Conservation (phyloP, 371 early-diverging fungal genomes). For the Basidiobolus meristosporus region DNA sequence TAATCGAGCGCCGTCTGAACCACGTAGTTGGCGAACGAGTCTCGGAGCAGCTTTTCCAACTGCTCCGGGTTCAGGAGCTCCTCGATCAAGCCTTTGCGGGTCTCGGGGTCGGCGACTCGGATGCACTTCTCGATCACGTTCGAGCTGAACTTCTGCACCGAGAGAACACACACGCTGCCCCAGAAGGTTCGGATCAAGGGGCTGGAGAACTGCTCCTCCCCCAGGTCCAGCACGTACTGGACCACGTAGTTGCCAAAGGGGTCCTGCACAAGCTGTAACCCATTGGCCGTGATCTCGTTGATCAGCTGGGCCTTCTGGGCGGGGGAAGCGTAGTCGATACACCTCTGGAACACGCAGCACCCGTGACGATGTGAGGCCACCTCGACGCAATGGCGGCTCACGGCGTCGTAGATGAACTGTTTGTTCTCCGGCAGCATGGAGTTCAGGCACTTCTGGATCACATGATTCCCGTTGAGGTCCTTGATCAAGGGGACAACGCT, state of each 20-base stretch:
- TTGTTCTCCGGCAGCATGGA: constrained; percentile 45
- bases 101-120: constrained; percentile 47
- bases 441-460: constrained; percentile 90
- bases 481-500: constrained; percentile 75
- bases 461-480: constrained; percentile 96
- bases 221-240: constrained; percentile 83
- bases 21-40: constrained; percentile 86
- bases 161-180: constrained; percentile 53
- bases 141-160: constrained; percentile 80
- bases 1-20: no score
- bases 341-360: constrained; percentile 92
- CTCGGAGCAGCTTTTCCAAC: constrained; percentile 58
- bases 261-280: constrained; percentile 25
- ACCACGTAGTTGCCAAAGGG: constrained; percentile 98
- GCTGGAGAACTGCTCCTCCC: constrained; percentile 40
- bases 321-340: constrained; percentile 70
- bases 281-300: constrained; percentile 29
- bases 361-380: constrained; percentile 93
- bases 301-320: constrained; percentile 61
- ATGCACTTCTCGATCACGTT: constrained; percentile 92
- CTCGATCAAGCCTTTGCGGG: constrained; percentile 42
- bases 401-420: constrained; percentile 74
- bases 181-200: constrained; percentile 50
- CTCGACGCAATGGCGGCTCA: constrained; percentile 65
- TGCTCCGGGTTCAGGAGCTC: constrained; percentile 43